Conservation (phyloP, 805 yeast species). For the Saturnispora mendoncae region DNA sequence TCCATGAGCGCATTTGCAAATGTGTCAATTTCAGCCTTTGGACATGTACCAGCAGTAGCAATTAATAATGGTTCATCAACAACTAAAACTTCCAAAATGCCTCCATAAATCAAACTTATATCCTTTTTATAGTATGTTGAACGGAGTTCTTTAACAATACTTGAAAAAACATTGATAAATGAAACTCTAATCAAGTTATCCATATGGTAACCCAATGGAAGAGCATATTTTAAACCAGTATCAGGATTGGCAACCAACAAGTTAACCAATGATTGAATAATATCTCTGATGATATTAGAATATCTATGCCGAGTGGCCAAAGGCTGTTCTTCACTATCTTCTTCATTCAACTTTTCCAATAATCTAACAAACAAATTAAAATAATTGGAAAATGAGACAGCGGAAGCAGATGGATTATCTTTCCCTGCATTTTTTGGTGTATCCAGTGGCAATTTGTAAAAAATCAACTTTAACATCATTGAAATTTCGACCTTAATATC, state of each 20-base stretch:
- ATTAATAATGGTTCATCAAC: constrained; percentile 36
- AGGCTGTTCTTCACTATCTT: constrained; percentile 12
- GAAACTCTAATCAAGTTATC: constrained; percentile 59
- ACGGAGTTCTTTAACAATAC: constrained; percentile 37
- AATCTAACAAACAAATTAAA: constrained; percentile 53
- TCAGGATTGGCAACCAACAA: constrained; percentile 65
- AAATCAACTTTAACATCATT: constrained; percentile 44
- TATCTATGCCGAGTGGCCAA: constrained; percentile 41
- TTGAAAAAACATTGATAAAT: constrained; percentile 68
- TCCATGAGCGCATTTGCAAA: constrained; percentile 58
- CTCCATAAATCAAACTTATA: constrained; percentile 9
- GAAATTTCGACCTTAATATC: constrained; percentile 42
- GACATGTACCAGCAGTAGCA: constrained; percentile 52
- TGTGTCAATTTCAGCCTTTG: constrained; percentile 60
- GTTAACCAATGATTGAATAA: constrained; percentile 58
- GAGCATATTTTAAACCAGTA: constrained; percentile 64
- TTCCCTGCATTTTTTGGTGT: constrained; percentile 36
- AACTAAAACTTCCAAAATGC: constrained; percentile 16
- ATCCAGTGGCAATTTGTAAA: constrained; percentile 53
- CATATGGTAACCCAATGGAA: constrained; percentile 71
- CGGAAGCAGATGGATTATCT: constrained; percentile 25
- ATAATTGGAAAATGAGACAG: constrained; percentile 59
- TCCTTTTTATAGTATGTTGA: constrained; percentile 15
- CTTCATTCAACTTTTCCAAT: constrained; percentile 35
- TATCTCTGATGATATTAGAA: constrained; percentile 49